Conservation (phyloP, 179 eudicot species). For the Camellia oleifera region DNA sequence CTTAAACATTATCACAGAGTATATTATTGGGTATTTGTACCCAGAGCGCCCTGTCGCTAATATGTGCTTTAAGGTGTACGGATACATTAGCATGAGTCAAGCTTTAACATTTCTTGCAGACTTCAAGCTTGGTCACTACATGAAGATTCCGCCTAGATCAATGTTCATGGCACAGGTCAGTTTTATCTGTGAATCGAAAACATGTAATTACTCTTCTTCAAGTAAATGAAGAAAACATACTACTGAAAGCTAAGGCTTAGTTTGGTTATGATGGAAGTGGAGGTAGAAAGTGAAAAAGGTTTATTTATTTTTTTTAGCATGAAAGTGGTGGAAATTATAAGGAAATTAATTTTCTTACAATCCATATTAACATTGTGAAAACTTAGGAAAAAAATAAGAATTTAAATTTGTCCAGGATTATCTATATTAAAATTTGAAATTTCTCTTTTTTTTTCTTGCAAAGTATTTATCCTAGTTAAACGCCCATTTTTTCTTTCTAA, state of each 20-base stretch:
- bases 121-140: conserved; percentile 92
- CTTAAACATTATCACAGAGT: conserved; percentile 74
- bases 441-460: too few relatives aligned
- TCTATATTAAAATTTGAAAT: too few relatives aligned
- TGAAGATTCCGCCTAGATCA: conserved; percentile 87
- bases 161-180: conserved; percentile 92
- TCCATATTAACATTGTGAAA: too few relatives aligned
- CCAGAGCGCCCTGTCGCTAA: conserved; percentile 90
- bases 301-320: too few relatives aligned
- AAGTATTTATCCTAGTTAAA: too few relatives aligned
- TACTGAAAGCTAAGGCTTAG: neutral
- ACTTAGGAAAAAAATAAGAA: too few relatives aligned
- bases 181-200: neutral
- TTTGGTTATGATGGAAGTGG: too few relatives aligned
- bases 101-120: conserved; percentile 73
- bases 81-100: conserved; percentile 77
- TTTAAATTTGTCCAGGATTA: too few relatives aligned
- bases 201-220: neutral
- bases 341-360: too few relatives aligned
- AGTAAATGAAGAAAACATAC: neutral
- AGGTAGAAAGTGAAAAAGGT: too few relatives aligned
- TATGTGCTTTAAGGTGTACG: conserved; percentile 85
- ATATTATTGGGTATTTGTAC: conserved; percentile 63
- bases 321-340: too few relatives aligned
- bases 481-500: too few relatives aligned